These are phyloP conservation scores for Psidium friedrichsthalianum DNA, from an alignment of 345 rosid genomes.

Conservation along the genomic window DNA sequence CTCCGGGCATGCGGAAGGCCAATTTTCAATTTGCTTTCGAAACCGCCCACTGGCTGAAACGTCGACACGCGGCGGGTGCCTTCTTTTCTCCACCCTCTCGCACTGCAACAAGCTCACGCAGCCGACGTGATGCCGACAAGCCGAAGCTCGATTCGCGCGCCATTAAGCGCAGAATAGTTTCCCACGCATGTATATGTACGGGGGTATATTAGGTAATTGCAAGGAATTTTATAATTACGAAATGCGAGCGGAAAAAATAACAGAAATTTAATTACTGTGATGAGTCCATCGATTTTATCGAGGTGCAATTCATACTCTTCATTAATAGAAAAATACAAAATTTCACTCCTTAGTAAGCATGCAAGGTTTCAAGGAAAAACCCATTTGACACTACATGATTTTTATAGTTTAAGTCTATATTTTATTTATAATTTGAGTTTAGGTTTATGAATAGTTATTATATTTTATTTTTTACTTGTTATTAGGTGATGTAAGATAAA, in stretches of 20 bases:
- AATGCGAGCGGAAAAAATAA: neutral
- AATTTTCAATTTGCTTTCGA: neutral
- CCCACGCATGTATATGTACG: neutral
- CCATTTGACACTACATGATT: too few relatives aligned
- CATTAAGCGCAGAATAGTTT: neutral
- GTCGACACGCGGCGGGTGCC: neutral
- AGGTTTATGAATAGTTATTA: too few relatives aligned
- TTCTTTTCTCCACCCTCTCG: neutral
- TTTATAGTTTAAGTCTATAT: too few relatives aligned
- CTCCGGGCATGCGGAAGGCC: neutral
- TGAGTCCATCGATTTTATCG: neutral
- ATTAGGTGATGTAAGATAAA: too few relatives aligned
- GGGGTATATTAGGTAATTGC: accelerated
- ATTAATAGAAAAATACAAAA: too few relatives aligned
- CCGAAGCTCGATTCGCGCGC: neutral
- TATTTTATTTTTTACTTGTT: too few relatives aligned
- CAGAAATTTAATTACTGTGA: neutral
- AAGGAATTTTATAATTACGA: neutral
- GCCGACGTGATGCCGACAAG: too few relatives aligned
- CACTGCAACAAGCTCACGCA: too few relatives aligned
- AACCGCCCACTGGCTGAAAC: neutral
- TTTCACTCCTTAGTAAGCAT: too few relatives aligned
- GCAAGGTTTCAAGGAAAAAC: too few relatives aligned
- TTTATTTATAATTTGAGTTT: too few relatives aligned
- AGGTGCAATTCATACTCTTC: too few relatives aligned